Conservation (phyloP, 768 basidiomycete species). For the Butyriboletus loyo region DNA sequence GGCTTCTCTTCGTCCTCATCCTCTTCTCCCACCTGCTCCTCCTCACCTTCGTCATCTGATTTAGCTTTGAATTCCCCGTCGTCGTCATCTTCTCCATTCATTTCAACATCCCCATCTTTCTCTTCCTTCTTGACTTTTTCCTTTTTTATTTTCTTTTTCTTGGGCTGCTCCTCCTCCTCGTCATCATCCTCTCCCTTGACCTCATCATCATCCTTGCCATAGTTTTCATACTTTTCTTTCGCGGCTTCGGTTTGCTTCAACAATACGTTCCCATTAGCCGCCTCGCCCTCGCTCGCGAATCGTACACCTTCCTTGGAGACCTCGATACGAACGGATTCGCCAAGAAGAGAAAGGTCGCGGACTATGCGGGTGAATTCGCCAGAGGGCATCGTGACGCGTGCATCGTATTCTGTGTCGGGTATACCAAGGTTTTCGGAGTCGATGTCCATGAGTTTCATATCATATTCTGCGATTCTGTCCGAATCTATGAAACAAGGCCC, state of each 20-base stretch:
- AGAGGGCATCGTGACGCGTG: slow-evolving; percentile 82
- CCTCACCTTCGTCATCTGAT: slow-evolving; percentile 46
- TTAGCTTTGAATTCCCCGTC: slow-evolving; percentile 41
- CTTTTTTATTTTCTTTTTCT: slow-evolving; percentile 32
- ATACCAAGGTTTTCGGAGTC: slow-evolving; percentile 93
- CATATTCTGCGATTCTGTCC: slow-evolving; percentile 95
- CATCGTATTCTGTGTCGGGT: slow-evolving; percentile 97
- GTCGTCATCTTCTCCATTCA: slow-evolving; percentile 48
- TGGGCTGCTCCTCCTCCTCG: slow-evolving; percentile 34
- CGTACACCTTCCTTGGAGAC: slow-evolving; percentile 94
- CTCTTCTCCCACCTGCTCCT: slow-evolving; percentile 49
- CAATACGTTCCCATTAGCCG: slow-evolving; percentile 85
- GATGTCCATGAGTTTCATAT: slow-evolving; percentile 99
- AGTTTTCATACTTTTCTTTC: slow-evolving; percentile 37
- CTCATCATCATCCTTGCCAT: slow-evolving; percentile 43
- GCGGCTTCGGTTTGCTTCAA: slow-evolving; percentile 69
- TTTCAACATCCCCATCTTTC: slow-evolving; percentile 43
- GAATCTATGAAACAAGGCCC: slow-evolving; percentile 49
- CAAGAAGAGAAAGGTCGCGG: slow-evolving; percentile 83
- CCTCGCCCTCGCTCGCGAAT: slow-evolving; percentile 91
- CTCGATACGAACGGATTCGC: slow-evolving; percentile 94
- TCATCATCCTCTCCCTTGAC: slow-evolving; percentile 42
- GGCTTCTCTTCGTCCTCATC: slow-evolving; percentile 49
- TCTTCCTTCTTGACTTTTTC: slow-evolving; percentile 41
- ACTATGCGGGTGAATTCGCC: slow-evolving; percentile 90